Evolutionary conservation across 75 land plant species (phyloP), one percentile per base, ranked within the genome.

Genomic region (Pinus tabuliformis): DNA sequence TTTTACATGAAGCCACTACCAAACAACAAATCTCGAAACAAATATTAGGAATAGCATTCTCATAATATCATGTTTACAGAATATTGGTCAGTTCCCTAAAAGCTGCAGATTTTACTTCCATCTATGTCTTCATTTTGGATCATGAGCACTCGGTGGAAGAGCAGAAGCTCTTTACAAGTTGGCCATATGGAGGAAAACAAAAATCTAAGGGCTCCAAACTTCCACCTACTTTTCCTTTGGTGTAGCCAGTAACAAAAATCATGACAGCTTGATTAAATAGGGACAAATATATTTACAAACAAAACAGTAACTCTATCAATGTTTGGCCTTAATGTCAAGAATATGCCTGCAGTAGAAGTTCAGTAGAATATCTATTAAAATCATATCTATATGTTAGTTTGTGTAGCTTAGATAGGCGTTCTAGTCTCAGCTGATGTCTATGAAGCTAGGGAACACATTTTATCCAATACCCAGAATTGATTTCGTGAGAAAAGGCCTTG

Each of bases 321-420:
- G 26, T 21, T 60, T 21, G 16, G 62, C 21, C 6, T 60, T 60
- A 8, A 22, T n/a, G 22, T 60, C 62, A 21, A 8, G n/a, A 22
- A 60, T 60, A 60, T 60, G 62, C 62, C 6, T 60, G 22, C 96
- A 90, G 84, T 42, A n/a, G 62, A 2, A 60, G 11, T 21, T 24
- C 24, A 60, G 62, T 60, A 37, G 39, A 37, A 37, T 37, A 37
- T 37, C 2, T 37, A 37, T 37, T 37, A 37, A 37, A 37, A 37
- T 5, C 39, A 37, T 37, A 37, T 37, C 39, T 37, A 30, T 30
- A 30, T 30, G 30, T 30, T 30, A 30, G 30, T 30, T 30, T 30
- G 30, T 30, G 30, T 30, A 30, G 30, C 30, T 30, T 1, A 30
- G 30, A 30, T 30, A 30, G 30, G 30, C 1, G 30, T 30, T 30